Base-by-base conservation (phyloP, 805 yeast species). In the Saturnispora diversa region DNA sequence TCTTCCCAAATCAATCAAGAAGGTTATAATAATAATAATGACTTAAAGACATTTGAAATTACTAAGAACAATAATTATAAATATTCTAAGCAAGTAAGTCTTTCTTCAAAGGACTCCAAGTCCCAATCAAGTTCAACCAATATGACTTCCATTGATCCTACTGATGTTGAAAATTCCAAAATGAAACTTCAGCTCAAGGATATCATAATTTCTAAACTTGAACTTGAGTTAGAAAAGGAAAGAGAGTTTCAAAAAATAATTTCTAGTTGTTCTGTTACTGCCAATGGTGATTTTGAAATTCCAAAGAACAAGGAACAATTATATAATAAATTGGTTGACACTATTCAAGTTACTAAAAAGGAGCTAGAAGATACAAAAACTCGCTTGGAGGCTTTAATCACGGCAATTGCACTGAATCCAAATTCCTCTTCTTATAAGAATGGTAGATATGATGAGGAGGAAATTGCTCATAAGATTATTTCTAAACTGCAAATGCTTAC, bases 381-480 rank as follows among this genome's bases (percentile, higher is more conserved):
- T 12, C 66, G 81, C 48, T 61, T 84, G 35, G 94, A 84, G 51
- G 68, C 82, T 20, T 50, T 83, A 9, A 49, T 74, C 19, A 72
- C 82, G 1, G 78, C 81, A 0, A 56, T 74, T 20, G 65, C 77
- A 2, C 50, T 74, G 38, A 70, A 70, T 44, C 79, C 80, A 5
- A 55, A 62, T 9, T 71, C 69, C 39, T 45, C 57, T 5, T 56
- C 64, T 17, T 74, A 77, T 2, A 65, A 66, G 25, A 60, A 66
- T 42, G 87, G 86, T 2, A 65, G 80, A 43, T 80, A 74, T 55
- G 94, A 84, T 51, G 80, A 75, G 37, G 77, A 82, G 51, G 87
- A 83, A 41, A 61, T 83, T 35, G 77, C 88, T 11, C 92, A 84
- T 54, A 78, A 79, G 50, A 74, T 84, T 44, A 65, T 84, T 29